Evolutionary conservation across 129 eudicot genomes (phyloP), one percentile per base, ranked within the genome.

Genomic region (Arctium minus): DNA sequence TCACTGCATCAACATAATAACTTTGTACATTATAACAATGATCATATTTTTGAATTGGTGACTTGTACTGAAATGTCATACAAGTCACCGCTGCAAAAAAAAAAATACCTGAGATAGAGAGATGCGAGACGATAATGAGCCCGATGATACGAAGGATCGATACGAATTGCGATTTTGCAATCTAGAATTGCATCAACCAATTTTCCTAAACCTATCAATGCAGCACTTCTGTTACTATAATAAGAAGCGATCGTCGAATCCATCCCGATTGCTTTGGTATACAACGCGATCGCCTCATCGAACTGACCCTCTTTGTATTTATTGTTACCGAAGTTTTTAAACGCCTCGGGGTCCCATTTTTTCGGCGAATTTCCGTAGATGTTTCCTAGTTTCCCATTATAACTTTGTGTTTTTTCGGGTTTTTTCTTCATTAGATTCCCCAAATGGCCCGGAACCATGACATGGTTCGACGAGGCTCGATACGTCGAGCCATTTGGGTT

Each of bases 161-260:
- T 84, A 27, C 89, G 83, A 35, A 94, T 79, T 6, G 97, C 98
- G 44, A 91, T 89, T 85, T 80, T 85, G 76, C 96, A 89, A 77
- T 91, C 96, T 2, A 88, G 79, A 71, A 89, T 88, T 0, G 98
- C 98, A 72, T 94, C 98, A 12, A 87, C 31, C 12, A 94, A 77
- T 15, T 88, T 88, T 73, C 94, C 96, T 80, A 88, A 85, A 7
- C 94, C 91, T 48, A 91, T 87, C 72, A 92, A 88, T 31, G 98
- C 98, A 1, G 97, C 98, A 80, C 97, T 87, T 79, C 90, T 86
- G 78, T 94, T 94, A 82, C 98, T 91, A 38, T 90, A 88, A 74
- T 86, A 92, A 17, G 88, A 81, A 5, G 97, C 97, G 6, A 84
- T 86, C 8, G 31, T 87, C 2, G 94, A 88, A 80, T 94, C 91